These are phyloP conservation scores for Sporormia fimetaria DNA, from an alignment of 495 filamentous ascomycete genomes.

Conservation along the genomic window DNA sequence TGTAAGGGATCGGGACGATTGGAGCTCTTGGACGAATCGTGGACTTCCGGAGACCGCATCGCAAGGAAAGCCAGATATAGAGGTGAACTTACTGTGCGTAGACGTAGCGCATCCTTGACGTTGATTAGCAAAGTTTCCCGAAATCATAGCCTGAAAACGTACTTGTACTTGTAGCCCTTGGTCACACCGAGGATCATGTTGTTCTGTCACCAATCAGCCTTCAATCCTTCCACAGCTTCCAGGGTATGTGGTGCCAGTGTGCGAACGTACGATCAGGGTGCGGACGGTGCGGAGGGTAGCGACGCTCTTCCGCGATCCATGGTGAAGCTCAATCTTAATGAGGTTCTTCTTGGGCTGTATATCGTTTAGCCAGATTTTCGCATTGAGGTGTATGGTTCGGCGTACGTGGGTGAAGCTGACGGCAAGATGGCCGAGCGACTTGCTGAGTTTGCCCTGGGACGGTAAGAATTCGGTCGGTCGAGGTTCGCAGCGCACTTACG, in stretches of 20 bases:
- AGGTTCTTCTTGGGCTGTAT: slow-evolving; percentile 60
- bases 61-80: neutral
- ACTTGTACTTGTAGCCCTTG: slow-evolving; percentile 87
- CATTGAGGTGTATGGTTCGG: neutral
- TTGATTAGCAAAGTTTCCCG: slow-evolving; percentile 3
- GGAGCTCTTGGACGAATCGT: too few species aligned
- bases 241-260: neutral
- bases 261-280: slow-evolving; percentile 63
- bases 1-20: too few species aligned
- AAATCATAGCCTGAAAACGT: neutral
- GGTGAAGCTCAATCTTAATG: slow-evolving; percentile 94
- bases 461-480: slow-evolving; percentile 1
- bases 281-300: slow-evolving; percentile 96
- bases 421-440: slow-evolving; percentile 89
- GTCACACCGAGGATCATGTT: slow-evolving; percentile 97
- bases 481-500: slow-evolving; percentile 13
- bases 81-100: slow-evolving; percentile 58
- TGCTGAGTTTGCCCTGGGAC: slow-evolving; percentile 67
- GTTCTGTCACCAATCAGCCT: slow-evolving; percentile 37
- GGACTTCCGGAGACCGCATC: too few species aligned
- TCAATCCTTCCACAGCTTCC: neutral
- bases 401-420: slow-evolving; percentile 63
- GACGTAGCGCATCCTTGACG: slow-evolving; percentile 93
- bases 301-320: slow-evolving; percentile 92
- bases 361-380: slow-evolving; percentile 45